A percentile compares a stretch with the other conserved stretches of the same genome.
Evolutionary conservation across 2,329 filamentous ascomycete species (phyloP).

Genomic region (Aspergillus flavus): DNA sequence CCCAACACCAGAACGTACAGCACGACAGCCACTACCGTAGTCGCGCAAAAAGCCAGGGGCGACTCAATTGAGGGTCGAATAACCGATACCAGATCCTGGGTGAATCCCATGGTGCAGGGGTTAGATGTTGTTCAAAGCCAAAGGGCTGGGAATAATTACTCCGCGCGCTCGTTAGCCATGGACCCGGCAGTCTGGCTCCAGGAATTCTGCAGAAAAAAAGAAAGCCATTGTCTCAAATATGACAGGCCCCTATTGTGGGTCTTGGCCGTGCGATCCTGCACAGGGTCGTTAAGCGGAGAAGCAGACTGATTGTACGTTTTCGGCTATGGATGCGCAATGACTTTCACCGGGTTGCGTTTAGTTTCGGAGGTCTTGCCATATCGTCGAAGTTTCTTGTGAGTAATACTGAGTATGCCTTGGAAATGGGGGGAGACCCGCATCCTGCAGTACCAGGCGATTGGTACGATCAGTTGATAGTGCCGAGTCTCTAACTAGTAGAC

Average conservation of each 20-base stretch:
- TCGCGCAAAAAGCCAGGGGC: neutral
- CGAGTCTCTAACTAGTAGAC: neutral
- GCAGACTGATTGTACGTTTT: neutral
- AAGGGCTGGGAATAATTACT: neutral
- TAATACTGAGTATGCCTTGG: neutral
- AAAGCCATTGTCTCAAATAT: constrained; percentile 6
- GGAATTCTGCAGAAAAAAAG: constrained; percentile 1
- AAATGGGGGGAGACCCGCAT: constrained; percentile 2
- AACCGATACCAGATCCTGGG: constrained; percentile 1
- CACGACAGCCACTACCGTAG: neutral
- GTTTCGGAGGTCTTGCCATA: constrained; percentile 1
- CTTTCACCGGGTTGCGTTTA: neutral
- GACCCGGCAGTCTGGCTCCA: constrained; percentile 1
- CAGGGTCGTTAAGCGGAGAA: neutral
- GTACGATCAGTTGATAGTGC: constrained; percentile 2
- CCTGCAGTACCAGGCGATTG: constrained; percentile 4
- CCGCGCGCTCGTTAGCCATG: neutral
- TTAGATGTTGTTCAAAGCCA: constrained; percentile 1
- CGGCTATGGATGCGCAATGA: neutral
- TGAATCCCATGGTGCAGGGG: constrained; percentile 9
- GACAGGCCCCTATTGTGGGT: constrained; percentile 6
- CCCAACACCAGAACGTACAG: neutral
- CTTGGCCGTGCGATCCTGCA: neutral
- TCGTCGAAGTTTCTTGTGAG: neutral
- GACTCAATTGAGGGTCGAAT: neutral